Base-by-base conservation (phyloP, 208 protist species). In the Crithidia expoeki region DNA sequence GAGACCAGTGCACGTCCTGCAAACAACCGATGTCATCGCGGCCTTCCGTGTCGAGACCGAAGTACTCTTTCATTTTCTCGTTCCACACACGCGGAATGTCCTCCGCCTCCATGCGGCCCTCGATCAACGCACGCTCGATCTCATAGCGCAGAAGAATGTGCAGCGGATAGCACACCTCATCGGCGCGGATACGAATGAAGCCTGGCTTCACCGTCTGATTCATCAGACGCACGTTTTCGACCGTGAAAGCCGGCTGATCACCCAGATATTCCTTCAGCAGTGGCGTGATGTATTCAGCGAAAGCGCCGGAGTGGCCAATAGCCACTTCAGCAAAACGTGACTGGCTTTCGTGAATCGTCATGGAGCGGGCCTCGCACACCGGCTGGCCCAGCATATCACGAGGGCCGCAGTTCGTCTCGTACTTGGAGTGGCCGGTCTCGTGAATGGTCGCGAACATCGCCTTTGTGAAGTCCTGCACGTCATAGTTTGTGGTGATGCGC, bases 141-240 rank as follows among this genome's bases (percentile, higher is more conserved):
- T 96, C 92, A 79, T 90, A 97, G 28, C 95, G 83, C 51, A 98
- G 64, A 28, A 97, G 85, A 52, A 98, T 74, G 73, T 98, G 95
- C 67, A 97, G 64, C 2, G 90, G 85, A 83, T 98, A 98, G 70
- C 84, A 93, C 34, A 98, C 74, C 82, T 98, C 95, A 53, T 98
- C 95, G 0, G 93, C 85, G 38, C 81, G 40, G 23, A 97, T 84
- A 44, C 95, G 90, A 55, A 97, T 97, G 47, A 78, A 82, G 33
- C 84, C 79, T 4, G 90, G 90, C 47, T 85, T 51, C 23, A 96
- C 92, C 6, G 19, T 33, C 51, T 88, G 90, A 49, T 60, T 42
- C 23, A 85, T 4, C 21, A 59, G 32, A 27, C 62, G 72, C 75
- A 96, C 50, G 58, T 94, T 94, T 55, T 84, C 72, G 16, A 50